phyloP scores from a whole-genome alignment of 176 grass and related monocot species.

The Triticum dicoccoides region DNA sequence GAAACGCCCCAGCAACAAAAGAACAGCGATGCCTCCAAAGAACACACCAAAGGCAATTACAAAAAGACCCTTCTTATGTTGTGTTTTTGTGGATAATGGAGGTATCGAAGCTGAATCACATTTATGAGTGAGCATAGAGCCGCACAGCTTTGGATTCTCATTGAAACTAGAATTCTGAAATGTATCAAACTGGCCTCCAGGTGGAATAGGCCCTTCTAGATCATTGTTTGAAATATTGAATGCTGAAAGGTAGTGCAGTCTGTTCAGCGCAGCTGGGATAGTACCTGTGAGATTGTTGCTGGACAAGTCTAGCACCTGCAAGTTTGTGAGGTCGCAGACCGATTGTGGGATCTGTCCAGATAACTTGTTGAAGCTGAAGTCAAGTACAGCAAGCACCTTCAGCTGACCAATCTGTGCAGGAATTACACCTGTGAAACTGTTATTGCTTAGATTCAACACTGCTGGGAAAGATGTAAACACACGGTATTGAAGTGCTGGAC shows the following conservation, averaged over 20 bases:
- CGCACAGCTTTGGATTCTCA: slow-evolving; percentile 24
- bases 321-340: slow-evolving; percentile 10
- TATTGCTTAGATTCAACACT: not conserved
- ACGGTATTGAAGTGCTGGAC: not conserved
- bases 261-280: not conserved
- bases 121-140: not conserved
- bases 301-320: slow-evolving; percentile 7
- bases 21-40: not conserved
- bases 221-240: slow-evolving; percentile 35
- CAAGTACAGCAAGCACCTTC: not conserved
- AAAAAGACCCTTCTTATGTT: not conserved
- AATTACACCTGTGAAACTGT: slow-evolving; percentile 8
- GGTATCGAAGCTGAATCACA: not conserved
- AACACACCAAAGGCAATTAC: not conserved
- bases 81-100: not conserved
- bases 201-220: slow-evolving; percentile 31
- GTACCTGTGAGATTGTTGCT: slow-evolving; percentile 11
- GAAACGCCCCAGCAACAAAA: not conserved
- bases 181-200: slow-evolving; percentile 14
- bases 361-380: slow-evolving; percentile 30
- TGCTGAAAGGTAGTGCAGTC: not conserved
- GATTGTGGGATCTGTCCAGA: slow-evolving; percentile 16
- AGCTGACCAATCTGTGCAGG: slow-evolving; percentile 1
- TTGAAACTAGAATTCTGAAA: not conserved
- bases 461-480: not conserved